Conservation (phyloP, 257 asterid genomes). For the Sherardia arvensis region DNA sequence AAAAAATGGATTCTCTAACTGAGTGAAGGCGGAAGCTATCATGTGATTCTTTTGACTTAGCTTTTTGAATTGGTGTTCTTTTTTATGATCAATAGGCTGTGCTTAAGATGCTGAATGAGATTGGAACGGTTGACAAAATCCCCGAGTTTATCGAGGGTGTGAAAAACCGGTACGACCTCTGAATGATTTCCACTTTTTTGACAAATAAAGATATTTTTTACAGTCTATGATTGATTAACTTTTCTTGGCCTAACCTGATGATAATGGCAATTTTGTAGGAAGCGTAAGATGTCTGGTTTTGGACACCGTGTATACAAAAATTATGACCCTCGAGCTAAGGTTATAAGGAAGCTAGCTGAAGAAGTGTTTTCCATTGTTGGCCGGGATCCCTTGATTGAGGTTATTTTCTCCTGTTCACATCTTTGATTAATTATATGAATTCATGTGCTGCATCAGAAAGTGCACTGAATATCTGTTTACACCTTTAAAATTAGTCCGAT, state of each 20-base stretch:
- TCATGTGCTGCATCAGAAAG: neutral
- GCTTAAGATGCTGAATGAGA: conserved; percentile 95
- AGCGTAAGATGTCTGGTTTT: conserved; percentile 97
- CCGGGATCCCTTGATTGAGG: conserved; percentile 98
- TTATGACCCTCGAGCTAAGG: conserved; percentile 97
- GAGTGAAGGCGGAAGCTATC: neutral
- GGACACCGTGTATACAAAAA: conserved; percentile 99
- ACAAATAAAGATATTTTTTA: neutral
- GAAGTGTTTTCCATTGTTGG: conserved; percentile 99
- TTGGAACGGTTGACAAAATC: conserved; percentile 81
- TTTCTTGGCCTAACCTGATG: conserved; percentile 1
- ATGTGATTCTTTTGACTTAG: neutral
- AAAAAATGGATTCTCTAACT: neutral
- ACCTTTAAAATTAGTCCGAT: neutral
- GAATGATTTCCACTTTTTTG: neutral
- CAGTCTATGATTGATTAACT: neutral
- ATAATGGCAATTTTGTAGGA: conserved; percentile 37
- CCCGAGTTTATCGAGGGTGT: conserved; percentile 97
- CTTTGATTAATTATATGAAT: neutral
- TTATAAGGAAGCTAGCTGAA: conserved; percentile 85
- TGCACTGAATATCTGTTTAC: neutral
- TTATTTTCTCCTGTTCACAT: conserved; percentile 14
- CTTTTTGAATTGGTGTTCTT: neutral
- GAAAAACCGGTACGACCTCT: conserved; percentile 58
- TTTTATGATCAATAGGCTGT: conserved; percentile 56